Conservation (phyloP, 2,329 filamentous ascomycete genomes). For the Blastomyces emzantsi region DNA sequence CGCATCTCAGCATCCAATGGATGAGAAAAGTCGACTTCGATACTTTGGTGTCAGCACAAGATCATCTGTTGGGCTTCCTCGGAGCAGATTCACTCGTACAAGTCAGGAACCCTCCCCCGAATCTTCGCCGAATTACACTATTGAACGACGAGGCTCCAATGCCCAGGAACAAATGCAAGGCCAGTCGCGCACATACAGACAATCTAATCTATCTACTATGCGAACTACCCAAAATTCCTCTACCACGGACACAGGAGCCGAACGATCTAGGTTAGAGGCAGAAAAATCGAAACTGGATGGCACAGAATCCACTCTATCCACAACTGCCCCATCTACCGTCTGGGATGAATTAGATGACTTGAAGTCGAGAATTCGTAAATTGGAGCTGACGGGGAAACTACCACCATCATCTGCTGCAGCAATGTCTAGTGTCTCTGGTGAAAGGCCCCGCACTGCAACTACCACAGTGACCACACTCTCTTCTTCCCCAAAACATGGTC, state of each 20-base stretch:
- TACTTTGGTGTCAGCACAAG: constrained; percentile 29
- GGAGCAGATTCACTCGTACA: constrained; percentile 30
- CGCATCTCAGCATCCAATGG: constrained; percentile 34
- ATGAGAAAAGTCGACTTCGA: constrained; percentile 29
- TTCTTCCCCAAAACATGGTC: constrained; percentile 69
- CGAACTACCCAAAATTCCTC: constrained; percentile 30
- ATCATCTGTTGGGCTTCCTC: constrained; percentile 30
- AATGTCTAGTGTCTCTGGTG: constrained; percentile 62
- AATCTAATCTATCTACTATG: constrained; percentile 28
- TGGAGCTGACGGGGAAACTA: constrained; percentile 82
- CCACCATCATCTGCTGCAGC: constrained; percentile 74
- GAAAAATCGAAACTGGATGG: constrained; percentile 46
- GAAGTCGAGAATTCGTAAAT: constrained; percentile 81
- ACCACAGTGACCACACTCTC: constrained; percentile 88
- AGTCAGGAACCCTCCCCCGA: constrained; percentile 30
- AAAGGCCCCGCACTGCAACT: constrained; percentile 81
- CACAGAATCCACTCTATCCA: constrained; percentile 80
- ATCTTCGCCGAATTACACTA: constrained; percentile 20
- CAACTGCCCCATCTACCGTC: constrained; percentile 80
- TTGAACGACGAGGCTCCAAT: constrained; percentile 14
- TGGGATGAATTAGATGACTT: constrained; percentile 97
- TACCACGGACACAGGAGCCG: constrained; percentile 27
- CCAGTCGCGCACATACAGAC: constrained; percentile 24
- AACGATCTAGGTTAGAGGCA: constrained; percentile 26
- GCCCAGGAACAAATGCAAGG: constrained; percentile 11